Conservation (phyloP, 257 asterid genomes). For the Jacaranda copaia region DNA sequence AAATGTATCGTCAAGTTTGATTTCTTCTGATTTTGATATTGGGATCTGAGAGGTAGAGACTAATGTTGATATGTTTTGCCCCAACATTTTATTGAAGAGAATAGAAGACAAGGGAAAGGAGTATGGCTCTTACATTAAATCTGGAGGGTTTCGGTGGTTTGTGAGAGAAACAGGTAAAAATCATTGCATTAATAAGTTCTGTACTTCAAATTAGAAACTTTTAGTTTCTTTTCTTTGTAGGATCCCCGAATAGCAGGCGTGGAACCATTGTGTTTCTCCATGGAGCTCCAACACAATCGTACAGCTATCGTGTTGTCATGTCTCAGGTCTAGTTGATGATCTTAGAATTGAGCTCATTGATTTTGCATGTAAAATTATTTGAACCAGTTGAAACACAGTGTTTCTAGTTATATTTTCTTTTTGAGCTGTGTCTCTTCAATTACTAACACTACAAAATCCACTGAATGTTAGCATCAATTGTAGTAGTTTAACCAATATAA, state of each 20-base stretch:
- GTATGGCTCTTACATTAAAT: constrained; percentile 71
- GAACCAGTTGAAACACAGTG: constrained; percentile 1
- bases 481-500: not conserved
- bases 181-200: constrained; percentile 18
- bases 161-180: constrained; percentile 92
- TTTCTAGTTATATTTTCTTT: constrained; percentile 12
- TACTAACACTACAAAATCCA: not conserved
- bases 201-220: constrained; percentile 8
- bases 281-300: constrained; percentile 98
- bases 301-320: constrained; percentile 94
- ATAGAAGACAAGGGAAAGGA: constrained; percentile 89
- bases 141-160: constrained; percentile 93
- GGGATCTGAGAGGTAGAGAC: constrained; percentile 27
- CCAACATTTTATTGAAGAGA: constrained; percentile 53
- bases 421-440: not conserved
- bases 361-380: not conserved
- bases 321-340: constrained; percentile 70
- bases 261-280: constrained; percentile 92
- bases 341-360: constrained; percentile 23
- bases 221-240: constrained; percentile 51
- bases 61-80: constrained; percentile 27
- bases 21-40: not conserved
- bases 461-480: not conserved
- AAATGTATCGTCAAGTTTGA: not conserved
- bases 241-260: constrained; percentile 75